A percentile compares a stretch with the other conserved stretches of the same genome.
phyloP scores from a whole-genome alignment of 1,284 basidiomycete genomes.

The Rhodofomes roseus region DNA sequence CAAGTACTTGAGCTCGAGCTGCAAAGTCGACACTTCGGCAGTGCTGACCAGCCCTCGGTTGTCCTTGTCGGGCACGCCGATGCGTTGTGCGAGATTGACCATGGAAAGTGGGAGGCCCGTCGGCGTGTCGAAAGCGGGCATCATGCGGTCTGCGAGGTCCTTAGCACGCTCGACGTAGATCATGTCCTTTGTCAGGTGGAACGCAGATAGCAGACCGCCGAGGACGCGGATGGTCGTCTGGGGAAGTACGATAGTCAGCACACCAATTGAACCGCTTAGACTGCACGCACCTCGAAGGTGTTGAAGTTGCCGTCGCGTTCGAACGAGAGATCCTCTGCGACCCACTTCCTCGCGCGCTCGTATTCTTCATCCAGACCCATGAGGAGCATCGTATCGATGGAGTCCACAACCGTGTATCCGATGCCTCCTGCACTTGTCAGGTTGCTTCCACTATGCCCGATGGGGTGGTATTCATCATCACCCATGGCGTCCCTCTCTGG shows the following conservation, averaged over 20 bases:
- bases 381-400: constrained; percentile 84
- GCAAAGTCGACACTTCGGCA: constrained; percentile 82
- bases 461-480: constrained; percentile 84
- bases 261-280: too few species aligned
- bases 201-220: constrained; percentile 82
- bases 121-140: constrained; percentile 82
- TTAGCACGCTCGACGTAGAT: constrained; percentile 74
- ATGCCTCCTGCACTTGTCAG: constrained; percentile 74
- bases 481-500: constrained; percentile 87
- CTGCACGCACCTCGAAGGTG: constrained; percentile 85
- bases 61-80: constrained; percentile 65
- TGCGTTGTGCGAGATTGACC: constrained; percentile 68
- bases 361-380: constrained; percentile 85
- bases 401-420: constrained; percentile 82
- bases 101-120: constrained; percentile 80
- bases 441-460: constrained; percentile 72
- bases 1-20: constrained; percentile 92
- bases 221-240: constrained; percentile 80
- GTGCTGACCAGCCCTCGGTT: constrained; percentile 72
- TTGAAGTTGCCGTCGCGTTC: constrained; percentile 81
- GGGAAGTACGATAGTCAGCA: background rate
- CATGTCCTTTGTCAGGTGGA: constrained; percentile 66
- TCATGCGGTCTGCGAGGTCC: constrained; percentile 81
- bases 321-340: constrained; percentile 67
- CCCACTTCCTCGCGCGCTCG: constrained; percentile 74